Evolutionary conservation across 2,329 filamentous ascomycete genomes (phyloP), one percentile per base, ranked within the genome.

Genomic region (Pseudocercospora fijiensis): DNA sequence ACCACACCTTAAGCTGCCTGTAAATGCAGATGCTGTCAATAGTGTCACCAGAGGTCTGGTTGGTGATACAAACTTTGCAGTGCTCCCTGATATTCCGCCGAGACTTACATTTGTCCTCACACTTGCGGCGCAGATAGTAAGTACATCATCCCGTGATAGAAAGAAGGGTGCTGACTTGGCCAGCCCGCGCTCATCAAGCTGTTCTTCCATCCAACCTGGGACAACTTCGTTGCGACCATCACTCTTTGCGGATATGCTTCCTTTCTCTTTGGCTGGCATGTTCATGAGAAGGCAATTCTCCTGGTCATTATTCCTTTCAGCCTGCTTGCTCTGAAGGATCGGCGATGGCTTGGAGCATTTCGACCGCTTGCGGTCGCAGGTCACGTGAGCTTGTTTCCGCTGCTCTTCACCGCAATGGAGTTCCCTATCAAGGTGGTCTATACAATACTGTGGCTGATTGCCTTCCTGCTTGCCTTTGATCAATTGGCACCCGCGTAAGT

Each of bases 251-350:
- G 91, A 63, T 99, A 97, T 75, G 90, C 94, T 0, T 97, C 94
- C 0, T 99, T 99, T 79, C 84, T 99, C 9, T 98, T 98, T 71
- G 94, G 95, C 62, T 99, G 94, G 92, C 95, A 99, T 74, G 95
- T 99, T 8, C 95, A 99, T 73, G 95, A 99, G 76, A 99, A 99
- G 78, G 95, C 95, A 1, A 90, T 99, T 62, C 84, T 99, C 22
- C 85, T 98, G 20, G 90, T 98, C 74, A 92, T 99, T 69, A 90
- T 98, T 56, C 95, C 95, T 0, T 98, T 98, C 81, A 96, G 91
- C 70, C 84, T 99, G 65, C 89, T 98, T 65, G 93, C 94, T 0
- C 85, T 98, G 58, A 90, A 90, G 75, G 93, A 98, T 76, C 87
- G 95, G 58, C 88, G 95, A 26, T 93, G 96, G 74, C 87, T 98